Percentiles rank a stretch among this genome's conserved stretches.
Conservation (phyloP, 495 filamentous ascomycete species). For the Aspergillus sclerotiicarbonarius region DNA sequence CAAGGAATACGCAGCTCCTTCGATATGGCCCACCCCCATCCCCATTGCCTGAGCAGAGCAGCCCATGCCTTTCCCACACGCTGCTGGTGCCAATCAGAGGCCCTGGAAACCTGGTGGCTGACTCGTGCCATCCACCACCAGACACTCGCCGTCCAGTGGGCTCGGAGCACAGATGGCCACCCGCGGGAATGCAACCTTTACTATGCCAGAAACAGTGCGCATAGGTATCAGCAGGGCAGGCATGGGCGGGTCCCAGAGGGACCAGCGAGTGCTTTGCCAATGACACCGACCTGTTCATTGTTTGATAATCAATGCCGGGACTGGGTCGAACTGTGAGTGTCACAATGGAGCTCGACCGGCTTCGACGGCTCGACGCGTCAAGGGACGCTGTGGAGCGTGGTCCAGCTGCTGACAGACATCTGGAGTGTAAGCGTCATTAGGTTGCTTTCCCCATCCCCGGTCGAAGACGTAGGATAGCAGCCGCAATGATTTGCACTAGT, state of each 20-base stretch:
- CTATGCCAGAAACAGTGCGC: conserved; percentile 36
- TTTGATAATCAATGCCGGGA: conserved; percentile 5
- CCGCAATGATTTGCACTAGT: conserved; percentile 22
- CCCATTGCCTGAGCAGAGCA: conserved; percentile 22
- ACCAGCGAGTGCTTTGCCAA: conserved; percentile 21
- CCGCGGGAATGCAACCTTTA: conserved; percentile 39
- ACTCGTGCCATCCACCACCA: conserved; percentile 24
- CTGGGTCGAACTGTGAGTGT: conserved; percentile 9
- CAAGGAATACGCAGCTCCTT: conserved; percentile 26
- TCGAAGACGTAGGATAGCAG: conserved; percentile 13
- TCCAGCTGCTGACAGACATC: conserved; percentile 3
- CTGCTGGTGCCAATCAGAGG: conserved; percentile 28
- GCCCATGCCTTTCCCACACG: conserved; percentile 19
- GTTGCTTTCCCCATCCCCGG: conserved; percentile 18
- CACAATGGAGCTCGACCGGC: conserved; percentile 11
- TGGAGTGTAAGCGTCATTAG: conserved; percentile 41
- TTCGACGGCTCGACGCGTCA: conserved; percentile 6
- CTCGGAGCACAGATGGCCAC: conserved; percentile 33
- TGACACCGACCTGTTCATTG: conserved; percentile 10
- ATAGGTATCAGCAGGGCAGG: conserved; percentile 25
- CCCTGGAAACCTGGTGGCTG: conserved; percentile 19
- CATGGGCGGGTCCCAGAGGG: conserved; percentile 25
- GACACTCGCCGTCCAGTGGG: conserved; percentile 15
- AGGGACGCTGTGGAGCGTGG: conserved; percentile 2
- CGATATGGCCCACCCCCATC: conserved; percentile 23